A percentile compares a stretch with the other conserved stretches of the same genome.
These are phyloP conservation scores for Aspergillus neotritici DNA, from an alignment of 2,329 filamentous ascomycete genomes.

Conservation along the genomic window DNA sequence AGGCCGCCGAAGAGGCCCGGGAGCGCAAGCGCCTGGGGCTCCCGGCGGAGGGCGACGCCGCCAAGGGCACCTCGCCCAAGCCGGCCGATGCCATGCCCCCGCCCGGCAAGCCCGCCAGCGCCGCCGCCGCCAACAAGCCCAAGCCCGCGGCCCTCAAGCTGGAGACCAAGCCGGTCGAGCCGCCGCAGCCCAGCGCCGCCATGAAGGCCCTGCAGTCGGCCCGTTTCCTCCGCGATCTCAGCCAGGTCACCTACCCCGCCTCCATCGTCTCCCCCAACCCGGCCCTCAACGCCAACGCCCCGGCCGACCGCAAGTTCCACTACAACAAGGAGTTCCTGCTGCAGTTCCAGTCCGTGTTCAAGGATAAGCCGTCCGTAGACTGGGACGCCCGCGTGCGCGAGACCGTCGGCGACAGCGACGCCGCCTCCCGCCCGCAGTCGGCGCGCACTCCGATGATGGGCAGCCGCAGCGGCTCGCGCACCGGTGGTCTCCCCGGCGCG, in stretches of 20 bases:
- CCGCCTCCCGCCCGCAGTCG: slow-evolving; percentile 56
- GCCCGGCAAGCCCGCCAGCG: slow-evolving; percentile 50
- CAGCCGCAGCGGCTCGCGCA: slow-evolving; percentile 47
- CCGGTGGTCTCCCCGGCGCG: slow-evolving; percentile 45
- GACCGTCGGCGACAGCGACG: slow-evolving; percentile 69
- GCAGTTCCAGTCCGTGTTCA: slow-evolving; percentile 94
- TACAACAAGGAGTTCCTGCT: slow-evolving; percentile 94
- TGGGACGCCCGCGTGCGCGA: slow-evolving; percentile 87
- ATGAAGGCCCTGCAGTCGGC: slow-evolving; percentile 90
- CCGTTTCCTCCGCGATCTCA: slow-evolving; percentile 75
- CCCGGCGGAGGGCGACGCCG: slow-evolving; percentile 27
- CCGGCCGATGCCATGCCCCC: slow-evolving; percentile 45
- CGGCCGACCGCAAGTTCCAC: slow-evolving; percentile 75
- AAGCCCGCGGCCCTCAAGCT: slow-evolving; percentile 90
- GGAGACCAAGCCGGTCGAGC: slow-evolving; percentile 78
- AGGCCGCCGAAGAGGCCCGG: slow-evolving; percentile 42
- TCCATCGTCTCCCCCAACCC: slow-evolving; percentile 87
- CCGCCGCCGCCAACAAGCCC: slow-evolving; percentile 54
- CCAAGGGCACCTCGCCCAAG: slow-evolving; percentile 41
- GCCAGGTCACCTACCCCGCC: slow-evolving; percentile 72
- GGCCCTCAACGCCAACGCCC: slow-evolving; percentile 69
- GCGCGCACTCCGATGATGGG: slow-evolving; percentile 46
- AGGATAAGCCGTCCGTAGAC: slow-evolving; percentile 89
- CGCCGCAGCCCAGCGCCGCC: slow-evolving; percentile 86
- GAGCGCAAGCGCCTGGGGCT: slow-evolving; percentile 37